Base-by-base conservation (phyloP, 441 rosid species). In the Pelargonium australe region DNA sequence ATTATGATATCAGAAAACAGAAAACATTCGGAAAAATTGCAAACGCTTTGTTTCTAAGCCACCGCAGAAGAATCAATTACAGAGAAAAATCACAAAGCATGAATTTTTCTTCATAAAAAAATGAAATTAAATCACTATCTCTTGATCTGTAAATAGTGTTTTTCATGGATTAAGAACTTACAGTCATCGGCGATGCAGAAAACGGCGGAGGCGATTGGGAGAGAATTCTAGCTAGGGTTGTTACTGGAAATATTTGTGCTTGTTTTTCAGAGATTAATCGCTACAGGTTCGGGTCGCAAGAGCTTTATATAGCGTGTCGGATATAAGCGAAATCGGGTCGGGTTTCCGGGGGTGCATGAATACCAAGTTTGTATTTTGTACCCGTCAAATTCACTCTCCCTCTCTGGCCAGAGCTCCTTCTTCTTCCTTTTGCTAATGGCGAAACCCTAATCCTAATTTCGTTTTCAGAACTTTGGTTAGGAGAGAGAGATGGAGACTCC, bases 401-500 rank as follows among this genome's bases (percentile, higher is more conserved):
- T 5, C 41, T 6, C 41, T 37, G 41, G 8, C 11, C 1, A 12
- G 55, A 61, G 34, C 28, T 11, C 40, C 7, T 23, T 28, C 14
- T 12, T 61, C 14, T 19, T 12, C 12, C 14, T 9, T 2, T 10
- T 14, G 13, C n/a, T 9, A 9, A 20, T 61, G 34, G 34, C 37
- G 64, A 61, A 61, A 61, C 64, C 64, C 64, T 61, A 61, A 61
- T n/a, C 55, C 12, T 17, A 61, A 17, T 12, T 20, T 12, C 11
- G 11, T 20, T 61, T 61, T 13, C 61, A 55, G 61, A 55, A 20
- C 17, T 55, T 17, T 5, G 23, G 7, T 2, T 20, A 20, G 8
- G 61, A 16, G 61, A 55, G 23, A 8, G 16, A 20, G 7, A 82
- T 87, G 89, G 89, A 87, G 70, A 55, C 74, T 53, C 90, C 80